Evolutionary conservation across 208 protist species (phyloP).

Genomic region (Acanthamoeba healyi): DNA sequence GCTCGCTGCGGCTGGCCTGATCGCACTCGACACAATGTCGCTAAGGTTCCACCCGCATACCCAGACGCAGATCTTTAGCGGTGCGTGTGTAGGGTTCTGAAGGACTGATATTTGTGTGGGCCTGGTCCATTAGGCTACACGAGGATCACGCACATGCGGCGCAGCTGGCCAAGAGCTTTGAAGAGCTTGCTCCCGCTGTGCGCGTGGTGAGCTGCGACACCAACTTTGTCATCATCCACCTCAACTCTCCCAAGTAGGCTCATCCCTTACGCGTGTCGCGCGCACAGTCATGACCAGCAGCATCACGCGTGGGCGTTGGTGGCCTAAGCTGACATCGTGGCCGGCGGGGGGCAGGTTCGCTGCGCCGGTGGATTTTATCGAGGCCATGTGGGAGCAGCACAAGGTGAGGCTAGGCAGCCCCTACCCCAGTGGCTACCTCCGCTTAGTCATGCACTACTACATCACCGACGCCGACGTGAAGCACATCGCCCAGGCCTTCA

Average conservation of each 20-base stretch:
- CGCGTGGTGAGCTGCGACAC: constrained; percentile 39
- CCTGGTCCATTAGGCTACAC: background rate
- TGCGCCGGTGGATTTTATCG: background rate
- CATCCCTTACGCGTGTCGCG: no score
- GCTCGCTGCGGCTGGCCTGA: constrained; percentile 83
- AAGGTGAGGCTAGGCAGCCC: background rate
- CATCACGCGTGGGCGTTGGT: background rate
- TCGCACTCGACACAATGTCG: constrained; percentile 75
- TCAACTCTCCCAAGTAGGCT: background rate
- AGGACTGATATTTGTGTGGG: no score
- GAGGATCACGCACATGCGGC: constrained; percentile 72
- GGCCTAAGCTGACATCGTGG: background rate
- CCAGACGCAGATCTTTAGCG: background rate
- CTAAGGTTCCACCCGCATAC: background rate
- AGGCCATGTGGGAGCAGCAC: background rate
- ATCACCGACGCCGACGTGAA: background rate
- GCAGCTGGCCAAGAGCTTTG: constrained; percentile 40
- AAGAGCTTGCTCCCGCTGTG: background rate
- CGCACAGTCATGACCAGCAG: no score
- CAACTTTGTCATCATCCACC: constrained; percentile 74
- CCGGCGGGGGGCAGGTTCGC: background rate
- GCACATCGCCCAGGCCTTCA: background rate
- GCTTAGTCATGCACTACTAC: constrained; percentile 32
- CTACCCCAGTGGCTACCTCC: background rate
- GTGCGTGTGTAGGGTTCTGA: no score